phyloP scores from a whole-genome alignment of 208 protist species.

The Acanthamoeba castellanii region DNA sequence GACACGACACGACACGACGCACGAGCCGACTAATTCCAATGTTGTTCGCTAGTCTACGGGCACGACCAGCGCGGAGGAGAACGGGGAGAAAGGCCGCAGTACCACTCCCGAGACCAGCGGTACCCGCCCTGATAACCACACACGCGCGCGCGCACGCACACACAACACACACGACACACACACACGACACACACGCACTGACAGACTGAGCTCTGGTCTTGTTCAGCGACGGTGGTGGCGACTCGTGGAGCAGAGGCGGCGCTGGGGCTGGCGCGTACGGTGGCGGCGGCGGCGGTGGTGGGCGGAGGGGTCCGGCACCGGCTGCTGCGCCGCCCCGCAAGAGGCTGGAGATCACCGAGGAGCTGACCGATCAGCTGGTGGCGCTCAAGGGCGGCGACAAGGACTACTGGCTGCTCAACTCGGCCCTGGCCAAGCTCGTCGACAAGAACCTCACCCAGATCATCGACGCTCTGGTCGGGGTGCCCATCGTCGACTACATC shows the following conservation, averaged over 20 bases:
- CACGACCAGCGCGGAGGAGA: not conserved
- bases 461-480: not conserved
- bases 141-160: no score
- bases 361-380: not conserved
- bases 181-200: no score
- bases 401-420: conserved; percentile 30
- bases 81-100: not conserved
- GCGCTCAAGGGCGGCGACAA: not conserved
- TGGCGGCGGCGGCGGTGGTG: not conserved
- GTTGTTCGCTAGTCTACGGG: not conserved
- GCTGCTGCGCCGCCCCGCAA: not conserved
- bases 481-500: conserved; percentile 38
- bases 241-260: no score
- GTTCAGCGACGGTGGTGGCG: no score
- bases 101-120: no score
- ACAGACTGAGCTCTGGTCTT: no score
- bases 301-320: not conserved
- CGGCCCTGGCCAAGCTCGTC: conserved; percentile 15
- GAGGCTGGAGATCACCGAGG: conserved; percentile 8
- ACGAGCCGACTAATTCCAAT: no score
- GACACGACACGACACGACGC: no score
- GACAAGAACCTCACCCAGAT: conserved; percentile 16
- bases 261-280: not conserved
- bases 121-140: no score
- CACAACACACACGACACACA: no score